Evolutionary conservation across 1,284 basidiomycete genomes (phyloP).

Genomic region (Leccinum fuscescens): DNA sequence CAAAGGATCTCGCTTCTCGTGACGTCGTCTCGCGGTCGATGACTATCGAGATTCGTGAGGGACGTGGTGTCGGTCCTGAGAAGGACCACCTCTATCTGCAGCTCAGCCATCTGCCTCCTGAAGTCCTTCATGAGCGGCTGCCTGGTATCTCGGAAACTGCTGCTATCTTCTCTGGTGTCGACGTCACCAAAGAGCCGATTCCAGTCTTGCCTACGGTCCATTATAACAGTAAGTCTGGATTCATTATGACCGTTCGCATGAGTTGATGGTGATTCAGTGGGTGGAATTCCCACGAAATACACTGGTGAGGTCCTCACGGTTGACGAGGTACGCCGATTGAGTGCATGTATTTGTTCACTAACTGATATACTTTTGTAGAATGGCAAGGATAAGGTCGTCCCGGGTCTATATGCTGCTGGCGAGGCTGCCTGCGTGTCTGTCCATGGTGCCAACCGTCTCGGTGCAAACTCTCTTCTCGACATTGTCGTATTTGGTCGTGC

Average conservation of each 20-base stretch:
- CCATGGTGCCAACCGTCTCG: conserved; percentile 98
- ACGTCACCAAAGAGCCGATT: conserved; percentile 99
- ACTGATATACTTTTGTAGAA: conserved; percentile 36
- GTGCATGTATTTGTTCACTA: neutral
- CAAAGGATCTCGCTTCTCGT: conserved; percentile 98
- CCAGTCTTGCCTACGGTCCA: conserved; percentile 96
- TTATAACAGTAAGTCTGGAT: conserved; percentile 76
- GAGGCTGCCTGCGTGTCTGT: conserved; percentile 99
- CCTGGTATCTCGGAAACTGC: conserved; percentile 99
- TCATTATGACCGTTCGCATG: neutral
- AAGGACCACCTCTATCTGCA: conserved; percentile 98
- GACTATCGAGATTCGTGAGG: conserved; percentile 99
- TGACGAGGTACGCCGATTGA: conserved; percentile 50
- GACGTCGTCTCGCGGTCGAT: conserved; percentile 99
- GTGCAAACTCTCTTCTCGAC: conserved; percentile 98
- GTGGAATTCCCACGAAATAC: conserved; percentile 98
- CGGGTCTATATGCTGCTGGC: conserved; percentile 97
- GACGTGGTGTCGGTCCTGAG: conserved; percentile 97
- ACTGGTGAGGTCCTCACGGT: conserved; percentile 94
- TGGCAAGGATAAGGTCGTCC: conserved; percentile 93
- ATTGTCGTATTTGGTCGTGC: conserved; percentile 99
- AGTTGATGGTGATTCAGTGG: conserved; percentile 61
- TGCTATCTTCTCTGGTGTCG: conserved; percentile 98
- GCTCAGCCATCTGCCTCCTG: conserved; percentile 94
- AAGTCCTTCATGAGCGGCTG: conserved; percentile 94